Percentiles rank a stretch among this genome's conserved stretches.
Evolutionary conservation across 306 rosid species (phyloP).

Genomic region (Cicer yamashitae): DNA sequence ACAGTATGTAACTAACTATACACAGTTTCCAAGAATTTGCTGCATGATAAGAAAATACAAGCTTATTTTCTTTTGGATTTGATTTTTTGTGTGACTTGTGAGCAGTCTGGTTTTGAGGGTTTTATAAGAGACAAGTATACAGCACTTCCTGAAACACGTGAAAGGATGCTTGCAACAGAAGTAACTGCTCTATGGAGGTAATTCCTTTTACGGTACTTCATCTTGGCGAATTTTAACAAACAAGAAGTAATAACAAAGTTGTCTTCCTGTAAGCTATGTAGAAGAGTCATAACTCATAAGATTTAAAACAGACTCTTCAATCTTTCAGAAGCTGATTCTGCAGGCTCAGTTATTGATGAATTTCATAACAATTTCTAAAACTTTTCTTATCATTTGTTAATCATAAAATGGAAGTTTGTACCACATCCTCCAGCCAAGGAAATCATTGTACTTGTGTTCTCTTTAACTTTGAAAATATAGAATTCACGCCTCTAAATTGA

Average conservation of each 20-base stretch:
- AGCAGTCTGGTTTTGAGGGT: conserved; percentile 95
- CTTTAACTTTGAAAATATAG: conserved; percentile 24
- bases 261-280: conserved; percentile 2
- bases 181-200: conserved; percentile 89
- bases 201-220: neutral
- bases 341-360: conserved; percentile 16
- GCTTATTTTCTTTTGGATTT: conserved; percentile 22
- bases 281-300: neutral
- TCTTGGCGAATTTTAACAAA: neutral
- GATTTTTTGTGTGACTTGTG: conserved; percentile 2
- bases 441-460: conserved; percentile 23
- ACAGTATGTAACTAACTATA: neutral
- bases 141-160: conserved; percentile 86
- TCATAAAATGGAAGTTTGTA: conserved; percentile 4
- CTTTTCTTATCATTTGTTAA: neutral
- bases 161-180: conserved; percentile 92
- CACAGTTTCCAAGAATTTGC: neutral
- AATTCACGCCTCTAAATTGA: conserved; percentile 35
- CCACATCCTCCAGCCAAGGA: neutral
- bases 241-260: neutral
- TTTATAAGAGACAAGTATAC: conserved; percentile 86
- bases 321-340: neutral
- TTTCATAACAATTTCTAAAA: conserved; percentile 21
- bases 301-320: conserved; percentile 22
- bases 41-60: conserved; percentile 1